A percentile compares a stretch with the other conserved stretches of the same genome.
phyloP scores from a whole-genome alignment of 129 eudicot genomes.

The Gnaphalium uliginosum region DNA sequence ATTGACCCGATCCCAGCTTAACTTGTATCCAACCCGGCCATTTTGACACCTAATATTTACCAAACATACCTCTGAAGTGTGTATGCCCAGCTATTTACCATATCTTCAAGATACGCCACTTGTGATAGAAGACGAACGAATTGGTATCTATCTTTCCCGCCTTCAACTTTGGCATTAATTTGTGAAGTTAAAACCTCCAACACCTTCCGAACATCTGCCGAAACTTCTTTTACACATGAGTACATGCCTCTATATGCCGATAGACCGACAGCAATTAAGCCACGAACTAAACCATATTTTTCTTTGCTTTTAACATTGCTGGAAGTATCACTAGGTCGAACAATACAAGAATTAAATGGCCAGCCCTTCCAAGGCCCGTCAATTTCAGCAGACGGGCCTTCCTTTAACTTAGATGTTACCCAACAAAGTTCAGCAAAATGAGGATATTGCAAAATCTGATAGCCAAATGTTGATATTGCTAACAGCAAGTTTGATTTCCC shows the following conservation, averaged over 20 bases:
- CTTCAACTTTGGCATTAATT: constrained; percentile 64
- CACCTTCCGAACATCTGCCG: constrained; percentile 70
- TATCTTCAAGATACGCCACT: constrained; percentile 85
- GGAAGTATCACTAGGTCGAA: constrained; percentile 53
- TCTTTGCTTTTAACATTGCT: constrained; percentile 44
- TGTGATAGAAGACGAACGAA: constrained; percentile 71
- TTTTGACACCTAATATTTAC: not conserved
- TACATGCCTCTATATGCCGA: constrained; percentile 86
- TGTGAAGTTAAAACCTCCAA: constrained; percentile 60
- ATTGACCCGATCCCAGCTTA: not conserved
- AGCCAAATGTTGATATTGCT: constrained; percentile 78
- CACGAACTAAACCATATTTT: constrained; percentile 65
- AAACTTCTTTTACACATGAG: constrained; percentile 65
- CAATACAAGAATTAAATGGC: constrained; percentile 94
- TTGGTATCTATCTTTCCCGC: constrained; percentile 65
- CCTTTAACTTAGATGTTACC: constrained; percentile 90
- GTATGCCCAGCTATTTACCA: constrained; percentile 84
- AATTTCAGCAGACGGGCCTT: constrained; percentile 77
- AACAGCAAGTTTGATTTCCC: constrained; percentile 68
- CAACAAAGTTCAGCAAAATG: constrained; percentile 99
- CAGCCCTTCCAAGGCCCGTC: constrained; percentile 85
- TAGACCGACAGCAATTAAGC: constrained; percentile 85
- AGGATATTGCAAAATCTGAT: constrained; percentile 82
- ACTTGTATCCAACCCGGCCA: not conserved
- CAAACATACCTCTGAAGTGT: constrained; percentile 65